Conservation (phyloP, 1,139 yeast species). For the Blastobotrys proliferans region DNA sequence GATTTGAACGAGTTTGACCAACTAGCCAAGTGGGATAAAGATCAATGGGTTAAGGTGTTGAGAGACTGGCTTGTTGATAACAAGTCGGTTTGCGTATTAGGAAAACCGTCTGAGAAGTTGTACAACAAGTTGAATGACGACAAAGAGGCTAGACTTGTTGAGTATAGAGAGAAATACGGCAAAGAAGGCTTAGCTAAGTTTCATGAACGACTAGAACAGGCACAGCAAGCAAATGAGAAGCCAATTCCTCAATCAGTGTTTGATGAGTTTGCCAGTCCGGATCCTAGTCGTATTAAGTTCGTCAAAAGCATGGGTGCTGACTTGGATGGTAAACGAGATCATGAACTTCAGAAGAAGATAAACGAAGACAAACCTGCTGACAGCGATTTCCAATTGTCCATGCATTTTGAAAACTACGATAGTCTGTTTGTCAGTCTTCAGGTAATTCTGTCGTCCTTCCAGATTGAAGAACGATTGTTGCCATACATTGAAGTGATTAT, state of each 20-base stretch:
- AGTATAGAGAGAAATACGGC: constrained; percentile 53
- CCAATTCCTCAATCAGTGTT: constrained; percentile 72
- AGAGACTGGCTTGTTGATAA: constrained; percentile 55
- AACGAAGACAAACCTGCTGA: constrained; percentile 18
- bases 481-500: constrained; percentile 63
- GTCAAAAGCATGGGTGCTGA: constrained; percentile 63
- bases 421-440: constrained; percentile 78
- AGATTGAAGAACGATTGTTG: constrained; percentile 53
- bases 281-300: constrained; percentile 69
- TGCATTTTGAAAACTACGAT: constrained; percentile 75
- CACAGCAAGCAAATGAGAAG: constrained; percentile 62
- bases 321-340: constrained; percentile 33
- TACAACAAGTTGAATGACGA: constrained; percentile 52
- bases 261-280: constrained; percentile 46
- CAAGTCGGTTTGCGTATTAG: constrained; percentile 68
- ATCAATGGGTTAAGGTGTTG: constrained; percentile 63
- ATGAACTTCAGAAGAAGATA: constrained; percentile 28
- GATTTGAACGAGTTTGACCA: constrained; percentile 58
- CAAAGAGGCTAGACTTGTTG: constrained; percentile 46
- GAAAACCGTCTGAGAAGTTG: constrained; percentile 65
- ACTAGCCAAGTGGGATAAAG: constrained; percentile 56
- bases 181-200: constrained; percentile 55
- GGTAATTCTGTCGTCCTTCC: constrained; percentile 58
- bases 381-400: constrained; percentile 38
- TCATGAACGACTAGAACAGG: constrained; percentile 49